Percentiles rank a stretch among this genome's conserved stretches.
phyloP scores from a whole-genome alignment of 768 basidiomycete species.

The Mycena haematopus region DNA sequence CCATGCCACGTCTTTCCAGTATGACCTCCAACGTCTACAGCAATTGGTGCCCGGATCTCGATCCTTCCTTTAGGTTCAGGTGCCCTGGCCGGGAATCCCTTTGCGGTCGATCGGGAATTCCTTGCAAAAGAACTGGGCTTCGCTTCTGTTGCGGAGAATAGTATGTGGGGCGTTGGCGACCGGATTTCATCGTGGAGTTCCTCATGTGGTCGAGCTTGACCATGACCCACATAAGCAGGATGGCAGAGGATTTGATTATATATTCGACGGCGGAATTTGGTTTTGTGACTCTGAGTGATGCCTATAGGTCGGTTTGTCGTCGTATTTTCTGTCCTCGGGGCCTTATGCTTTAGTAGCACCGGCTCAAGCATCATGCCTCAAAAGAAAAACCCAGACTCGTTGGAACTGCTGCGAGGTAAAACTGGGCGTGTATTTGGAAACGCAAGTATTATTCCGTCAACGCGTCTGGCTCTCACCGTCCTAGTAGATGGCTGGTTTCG shows the following conservation, averaged over 20 bases:
- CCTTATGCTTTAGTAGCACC: slow-evolving; percentile 61
- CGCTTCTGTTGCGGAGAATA: slow-evolving; percentile 89
- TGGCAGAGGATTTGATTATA: slow-evolving; percentile 96
- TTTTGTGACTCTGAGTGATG: slow-evolving; percentile 94
- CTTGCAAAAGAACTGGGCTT: slow-evolving; percentile 92
- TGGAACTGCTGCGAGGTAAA: slow-evolving; percentile 95
- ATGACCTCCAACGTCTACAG: slow-evolving; percentile 84
- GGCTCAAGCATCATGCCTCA: slow-evolving; percentile 99
- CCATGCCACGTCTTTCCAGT: slow-evolving; percentile 92
- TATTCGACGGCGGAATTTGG: slow-evolving; percentile 98
- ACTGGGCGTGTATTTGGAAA: slow-evolving; percentile 94
- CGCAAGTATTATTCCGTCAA: slow-evolving; percentile 46
- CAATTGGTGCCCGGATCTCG: slow-evolving; percentile 87
- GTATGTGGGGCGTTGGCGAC: slow-evolving; percentile 95
- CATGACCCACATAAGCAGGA: slow-evolving; percentile 92
- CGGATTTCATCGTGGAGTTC: slow-evolving; percentile 98
- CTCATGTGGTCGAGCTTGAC: slow-evolving; percentile 94
- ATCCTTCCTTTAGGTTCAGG: slow-evolving; percentile 94
- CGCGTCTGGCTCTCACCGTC: slow-evolving; percentile 4
- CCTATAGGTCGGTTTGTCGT: slow-evolving; percentile 75
- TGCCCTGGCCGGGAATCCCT: slow-evolving; percentile 96
- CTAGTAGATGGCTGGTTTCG: slow-evolving; percentile 91
- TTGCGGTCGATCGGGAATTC: slow-evolving; percentile 91
- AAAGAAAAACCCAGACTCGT: slow-evolving; percentile 98
- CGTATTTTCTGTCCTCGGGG: background rate